Conservation (phyloP, 2,329 filamentous ascomycete genomes). For the Aureobasidium zeae region DNA sequence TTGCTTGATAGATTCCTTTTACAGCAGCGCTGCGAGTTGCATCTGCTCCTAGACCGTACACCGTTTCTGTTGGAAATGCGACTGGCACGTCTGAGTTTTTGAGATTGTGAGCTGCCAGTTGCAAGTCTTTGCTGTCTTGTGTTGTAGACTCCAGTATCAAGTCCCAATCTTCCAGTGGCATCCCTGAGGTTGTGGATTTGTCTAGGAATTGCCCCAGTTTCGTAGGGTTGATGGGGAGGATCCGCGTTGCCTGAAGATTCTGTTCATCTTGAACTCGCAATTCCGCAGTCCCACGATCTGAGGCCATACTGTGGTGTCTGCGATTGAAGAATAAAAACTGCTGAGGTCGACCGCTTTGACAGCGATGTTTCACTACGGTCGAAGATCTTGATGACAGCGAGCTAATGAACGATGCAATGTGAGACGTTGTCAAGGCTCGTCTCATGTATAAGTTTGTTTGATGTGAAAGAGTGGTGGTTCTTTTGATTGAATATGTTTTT, state of each 20-base stretch:
- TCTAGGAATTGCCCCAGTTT: conserved; percentile 32
- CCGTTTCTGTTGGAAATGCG: conserved; percentile 94
- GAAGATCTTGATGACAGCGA: background rate
- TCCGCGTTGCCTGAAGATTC: conserved; percentile 24
- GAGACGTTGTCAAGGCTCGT: background rate
- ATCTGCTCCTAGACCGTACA: conserved; percentile 94
- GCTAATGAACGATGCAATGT: background rate
- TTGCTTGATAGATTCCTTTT: conserved; percentile 83
- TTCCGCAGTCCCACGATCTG: background rate
- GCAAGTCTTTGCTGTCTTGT: conserved; percentile 44
- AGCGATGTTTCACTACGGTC: background rate
- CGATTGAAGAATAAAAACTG: background rate
- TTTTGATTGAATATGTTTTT: background rate
- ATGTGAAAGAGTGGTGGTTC: background rate
- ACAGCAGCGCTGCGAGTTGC: conserved; percentile 78
- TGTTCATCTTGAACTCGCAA: background rate
- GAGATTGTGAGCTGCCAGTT: conserved; percentile 57
- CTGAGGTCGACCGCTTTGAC: background rate
- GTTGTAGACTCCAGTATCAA: conserved; percentile 27
- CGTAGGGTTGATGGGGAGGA: conserved; percentile 33
- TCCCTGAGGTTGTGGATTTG: conserved; percentile 10
- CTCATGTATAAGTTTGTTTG: background rate
- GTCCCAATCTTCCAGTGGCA: conserved; percentile 30
- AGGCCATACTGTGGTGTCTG: background rate
- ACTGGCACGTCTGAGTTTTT: conserved; percentile 63